Base-by-base conservation (phyloP, 192 early-diverging fungal species). In the Phycomyces nitens region DNA sequence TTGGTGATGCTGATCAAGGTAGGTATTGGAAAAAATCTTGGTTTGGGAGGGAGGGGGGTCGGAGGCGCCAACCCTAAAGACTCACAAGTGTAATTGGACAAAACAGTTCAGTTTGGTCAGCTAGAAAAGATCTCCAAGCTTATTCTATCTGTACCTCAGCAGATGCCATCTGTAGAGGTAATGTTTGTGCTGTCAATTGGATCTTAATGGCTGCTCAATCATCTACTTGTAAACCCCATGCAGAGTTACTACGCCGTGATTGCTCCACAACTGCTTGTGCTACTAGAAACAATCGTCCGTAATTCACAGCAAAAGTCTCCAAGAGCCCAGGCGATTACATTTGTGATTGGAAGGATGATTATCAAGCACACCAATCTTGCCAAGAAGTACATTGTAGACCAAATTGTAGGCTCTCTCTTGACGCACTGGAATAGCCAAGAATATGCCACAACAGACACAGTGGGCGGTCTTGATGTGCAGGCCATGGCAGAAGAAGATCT, bases 61-160 rank as follows among this genome's bases (percentile, higher is more conserved):
- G n/a, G n/a, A n/a, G n/a, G n/a, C n/a, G n/a, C n/a, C n/a, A n/a
- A n/a, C n/a, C n/a, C n/a, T n/a, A n/a, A n/a, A n/a, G n/a, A n/a
- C n/a, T n/a, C n/a, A n/a, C n/a, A n/a, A n/a, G n/a, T n/a, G n/a
- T n/a, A n/a, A n/a, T n/a, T n/a, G 29, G 29, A 34, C 7, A 7
- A 34, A 7, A 34, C 51, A 66, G 82, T 85, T 5, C 82, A 80
- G 20, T 65, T 82, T 34, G 65, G 69, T 42, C 78, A 87, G 55
- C 62, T 87, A 34, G 83, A 86, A 62, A 80, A 75, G 44, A 65
- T 89, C 16, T 72, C 87, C 21, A 76, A 79, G 58, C 43, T 89
- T 14, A 79, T 89, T 8, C 58, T 77, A 7, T 80, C 82, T 18
- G 80, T 86, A 15, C 87, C 87, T 9, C 68, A 64, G 49, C 84